phyloP scores from a whole-genome alignment of 2,329 filamentous ascomycete genomes.

The Periconia macrospinosa region DNA sequence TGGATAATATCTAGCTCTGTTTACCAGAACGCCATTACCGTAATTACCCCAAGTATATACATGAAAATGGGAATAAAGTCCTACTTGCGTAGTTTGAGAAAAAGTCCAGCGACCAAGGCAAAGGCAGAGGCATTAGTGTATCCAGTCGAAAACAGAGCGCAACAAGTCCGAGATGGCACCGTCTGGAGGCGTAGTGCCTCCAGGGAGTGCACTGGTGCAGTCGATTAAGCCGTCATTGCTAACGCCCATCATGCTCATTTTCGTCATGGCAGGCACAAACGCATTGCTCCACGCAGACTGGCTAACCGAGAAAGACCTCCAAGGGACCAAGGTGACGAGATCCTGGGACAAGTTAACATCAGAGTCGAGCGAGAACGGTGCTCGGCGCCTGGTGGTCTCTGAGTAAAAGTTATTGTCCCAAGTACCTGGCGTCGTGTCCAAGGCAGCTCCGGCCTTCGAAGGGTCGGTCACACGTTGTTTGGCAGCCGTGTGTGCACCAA shows the following conservation, averaged over 20 bases:
- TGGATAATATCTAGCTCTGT: too few species aligned
- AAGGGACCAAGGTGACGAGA: constrained; percentile 19
- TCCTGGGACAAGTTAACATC: constrained; percentile 34
- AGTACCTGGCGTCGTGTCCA: constrained; percentile 40
- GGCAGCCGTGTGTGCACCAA: constrained; percentile 41
- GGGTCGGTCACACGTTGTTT: constrained; percentile 32
- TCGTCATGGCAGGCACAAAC: constrained; percentile 39
- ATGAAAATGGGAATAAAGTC: too few species aligned
- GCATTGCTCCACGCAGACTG: constrained; percentile 33
- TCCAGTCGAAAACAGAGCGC: too few species aligned
- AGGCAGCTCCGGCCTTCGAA: constrained; percentile 21
- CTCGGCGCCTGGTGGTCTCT: constrained; percentile 31
- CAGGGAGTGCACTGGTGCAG: constrained; percentile 37
- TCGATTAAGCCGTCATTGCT: constrained; percentile 24
- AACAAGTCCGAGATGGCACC: too few species aligned
- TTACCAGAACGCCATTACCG: too few species aligned
- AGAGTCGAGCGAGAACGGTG: constrained; percentile 30
- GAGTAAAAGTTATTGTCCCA: constrained; percentile 43
- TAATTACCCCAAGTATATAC: too few species aligned
- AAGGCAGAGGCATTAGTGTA: too few species aligned
- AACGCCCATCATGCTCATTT: constrained; percentile 42
- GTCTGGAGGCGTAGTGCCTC: too few species aligned
- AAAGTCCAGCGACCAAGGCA: too few species aligned
- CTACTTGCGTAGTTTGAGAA: too few species aligned
- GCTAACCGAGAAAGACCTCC: constrained; percentile 26